A percentile compares a stretch with the other conserved stretches of the same genome.
Conservation (phyloP, 306 rosid species). For the Prunus mongolica region DNA sequence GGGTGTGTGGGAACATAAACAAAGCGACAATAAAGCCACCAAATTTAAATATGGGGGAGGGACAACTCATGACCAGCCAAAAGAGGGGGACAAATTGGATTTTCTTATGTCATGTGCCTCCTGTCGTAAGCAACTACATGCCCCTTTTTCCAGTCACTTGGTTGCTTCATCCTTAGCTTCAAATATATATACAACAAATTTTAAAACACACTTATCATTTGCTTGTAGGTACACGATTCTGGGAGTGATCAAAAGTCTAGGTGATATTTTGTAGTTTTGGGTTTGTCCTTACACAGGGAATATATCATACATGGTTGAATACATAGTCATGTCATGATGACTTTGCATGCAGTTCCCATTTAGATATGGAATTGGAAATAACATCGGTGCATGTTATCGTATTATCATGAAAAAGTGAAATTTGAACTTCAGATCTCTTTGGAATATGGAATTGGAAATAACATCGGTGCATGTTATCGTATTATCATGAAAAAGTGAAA, state of each 20-base stretch:
- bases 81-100: slow-evolving; percentile 38
- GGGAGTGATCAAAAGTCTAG: slow-evolving; percentile 15
- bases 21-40: slow-evolving; percentile 54
- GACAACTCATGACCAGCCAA: slow-evolving; percentile 51
- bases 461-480: too few species aligned
- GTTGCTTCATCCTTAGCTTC: slow-evolving; percentile 24
- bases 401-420: too few species aligned
- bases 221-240: slow-evolving; percentile 12
- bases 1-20: slow-evolving; percentile 51
- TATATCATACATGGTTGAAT: background rate
- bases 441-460: too few species aligned
- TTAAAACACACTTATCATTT: slow-evolving; percentile 19
- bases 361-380: too few species aligned
- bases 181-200: background rate
- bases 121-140: slow-evolving; percentile 34
- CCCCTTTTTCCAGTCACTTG: slow-evolving; percentile 13
- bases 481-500: too few species aligned
- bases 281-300: slow-evolving; percentile 17
- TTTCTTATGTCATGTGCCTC: slow-evolving; percentile 50
- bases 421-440: background rate
- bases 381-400: too few species aligned
- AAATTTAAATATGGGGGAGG: slow-evolving; percentile 41
- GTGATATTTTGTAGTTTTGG: slow-evolving; percentile 19
- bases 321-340: background rate
- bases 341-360: too few species aligned